These are phyloP conservation scores for Pseudogymnoascus sp. DNA, from an alignment of 2,329 filamentous ascomycete species.

Conservation along the genomic window DNA sequence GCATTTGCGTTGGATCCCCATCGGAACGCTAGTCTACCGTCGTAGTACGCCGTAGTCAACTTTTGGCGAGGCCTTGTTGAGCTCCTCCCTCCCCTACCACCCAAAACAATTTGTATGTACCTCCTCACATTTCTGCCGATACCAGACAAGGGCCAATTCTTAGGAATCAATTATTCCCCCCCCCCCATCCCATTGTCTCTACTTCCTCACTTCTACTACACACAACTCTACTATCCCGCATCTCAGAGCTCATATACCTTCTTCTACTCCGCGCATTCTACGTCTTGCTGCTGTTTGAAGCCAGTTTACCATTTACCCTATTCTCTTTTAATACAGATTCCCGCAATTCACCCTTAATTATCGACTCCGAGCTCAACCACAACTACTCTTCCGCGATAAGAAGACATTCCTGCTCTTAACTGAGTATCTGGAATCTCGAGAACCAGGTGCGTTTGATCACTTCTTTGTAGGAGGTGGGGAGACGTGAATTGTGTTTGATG, in stretches of 20 bases:
- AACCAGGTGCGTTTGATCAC: not conserved
- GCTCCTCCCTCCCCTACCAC: not conserved
- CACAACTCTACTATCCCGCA: not conserved
- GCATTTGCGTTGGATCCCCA: conserved; percentile 9
- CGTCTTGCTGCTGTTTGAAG: conserved; percentile 7
- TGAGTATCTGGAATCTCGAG: conserved; percentile 29
- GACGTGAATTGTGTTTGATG: not conserved
- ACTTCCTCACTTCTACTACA: not conserved
- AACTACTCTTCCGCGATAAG: not conserved
- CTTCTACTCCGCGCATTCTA: conserved; percentile 1
- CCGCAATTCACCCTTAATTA: conserved; percentile 1
- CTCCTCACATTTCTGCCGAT: not conserved
- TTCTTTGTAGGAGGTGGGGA: not conserved
- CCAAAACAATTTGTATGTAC: not conserved
- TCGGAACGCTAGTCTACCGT: not conserved
- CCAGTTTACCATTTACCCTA: conserved; percentile 3
- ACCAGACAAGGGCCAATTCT: too few relatives aligned
- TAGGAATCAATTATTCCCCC: not conserved
- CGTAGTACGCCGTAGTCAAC: not conserved
- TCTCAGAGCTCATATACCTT: not conserved
- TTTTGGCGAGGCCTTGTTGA: conserved; percentile 10
- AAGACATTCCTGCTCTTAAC: conserved; percentile 30
- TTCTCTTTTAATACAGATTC: conserved; percentile 7
- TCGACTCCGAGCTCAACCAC: not conserved
- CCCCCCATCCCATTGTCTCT: not conserved